Conservation (phyloP, 495 filamentous ascomycete genomes). For the Apodospora peruviana region DNA sequence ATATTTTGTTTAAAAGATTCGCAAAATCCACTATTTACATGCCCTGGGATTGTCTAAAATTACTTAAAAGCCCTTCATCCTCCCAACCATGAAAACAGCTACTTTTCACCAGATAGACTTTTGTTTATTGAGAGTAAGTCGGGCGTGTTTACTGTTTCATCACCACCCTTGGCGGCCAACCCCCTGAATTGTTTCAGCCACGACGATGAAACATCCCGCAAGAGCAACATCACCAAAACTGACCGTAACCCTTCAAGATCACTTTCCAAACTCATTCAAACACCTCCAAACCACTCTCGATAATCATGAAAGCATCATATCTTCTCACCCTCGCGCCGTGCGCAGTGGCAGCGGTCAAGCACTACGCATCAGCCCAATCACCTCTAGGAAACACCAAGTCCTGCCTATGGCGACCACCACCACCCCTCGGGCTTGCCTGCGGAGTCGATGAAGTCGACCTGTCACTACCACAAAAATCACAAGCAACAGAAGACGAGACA, state of each 20-base stretch:
- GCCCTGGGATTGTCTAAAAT: too few relatives aligned
- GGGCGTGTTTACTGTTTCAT: too few relatives aligned
- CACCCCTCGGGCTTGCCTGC: conserved; percentile 3
- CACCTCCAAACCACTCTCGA: background rate
- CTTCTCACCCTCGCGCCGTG: background rate
- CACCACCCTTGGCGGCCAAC: background rate
- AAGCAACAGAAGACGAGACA: background rate
- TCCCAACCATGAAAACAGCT: too few relatives aligned
- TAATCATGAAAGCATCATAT: background rate
- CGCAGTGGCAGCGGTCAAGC: background rate
- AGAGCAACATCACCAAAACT: background rate
- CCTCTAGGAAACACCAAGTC: background rate
- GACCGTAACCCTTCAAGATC: background rate
- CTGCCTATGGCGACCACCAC: background rate
- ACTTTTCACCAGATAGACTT: too few relatives aligned
- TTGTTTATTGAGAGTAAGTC: too few relatives aligned
- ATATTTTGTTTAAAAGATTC: too few relatives aligned
- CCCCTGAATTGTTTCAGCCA: background rate
- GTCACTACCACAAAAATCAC: background rate
- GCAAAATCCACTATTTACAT: too few relatives aligned
- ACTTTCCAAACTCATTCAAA: background rate
- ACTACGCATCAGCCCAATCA: background rate
- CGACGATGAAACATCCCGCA: background rate
- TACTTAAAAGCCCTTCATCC: too few relatives aligned
- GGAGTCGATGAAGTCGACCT: background rate